Conservation (phyloP, 2,329 filamentous ascomycete genomes). For the Aspergillus sergii region DNA sequence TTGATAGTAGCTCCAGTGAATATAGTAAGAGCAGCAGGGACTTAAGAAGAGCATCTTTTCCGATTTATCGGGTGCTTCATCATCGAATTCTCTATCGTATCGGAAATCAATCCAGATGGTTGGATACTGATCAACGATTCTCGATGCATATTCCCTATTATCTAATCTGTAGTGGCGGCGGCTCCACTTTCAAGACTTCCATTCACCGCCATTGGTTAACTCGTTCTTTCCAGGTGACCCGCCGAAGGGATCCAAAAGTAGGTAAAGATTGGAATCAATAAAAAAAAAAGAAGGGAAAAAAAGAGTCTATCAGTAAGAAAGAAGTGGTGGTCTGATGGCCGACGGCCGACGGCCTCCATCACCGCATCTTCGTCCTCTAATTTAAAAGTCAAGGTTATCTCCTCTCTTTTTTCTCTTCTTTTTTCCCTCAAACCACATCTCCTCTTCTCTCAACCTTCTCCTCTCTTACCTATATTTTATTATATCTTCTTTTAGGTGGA, state of each 20-base stretch:
- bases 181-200: constrained; percentile 3
- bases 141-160: constrained; percentile 1
- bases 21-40: background rate
- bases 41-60: background rate
- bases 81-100: background rate
- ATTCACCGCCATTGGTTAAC: background rate
- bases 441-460: constrained; percentile 6
- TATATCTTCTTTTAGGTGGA: constrained; percentile 9
- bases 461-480: constrained; percentile 10
- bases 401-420: constrained; percentile 7
- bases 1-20: background rate
- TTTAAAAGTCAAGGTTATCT: constrained; percentile 11
- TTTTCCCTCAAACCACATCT: constrained; percentile 10
- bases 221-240: constrained; percentile 7
- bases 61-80: background rate
- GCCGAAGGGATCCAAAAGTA: constrained; percentile 6
- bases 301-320: constrained; percentile 9
- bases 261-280: constrained; percentile 4
- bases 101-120: background rate
- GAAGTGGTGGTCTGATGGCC: constrained; percentile 5
- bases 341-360: constrained; percentile 8
- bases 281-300: constrained; percentile 16
- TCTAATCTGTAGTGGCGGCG: constrained; percentile 5
- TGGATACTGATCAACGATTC: background rate
- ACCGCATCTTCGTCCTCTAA: constrained; percentile 7